A percentile compares a stretch with the other conserved stretches of the same genome.
Conservation (phyloP, 805 yeast genomes). For the Starmera pachycereana region DNA sequence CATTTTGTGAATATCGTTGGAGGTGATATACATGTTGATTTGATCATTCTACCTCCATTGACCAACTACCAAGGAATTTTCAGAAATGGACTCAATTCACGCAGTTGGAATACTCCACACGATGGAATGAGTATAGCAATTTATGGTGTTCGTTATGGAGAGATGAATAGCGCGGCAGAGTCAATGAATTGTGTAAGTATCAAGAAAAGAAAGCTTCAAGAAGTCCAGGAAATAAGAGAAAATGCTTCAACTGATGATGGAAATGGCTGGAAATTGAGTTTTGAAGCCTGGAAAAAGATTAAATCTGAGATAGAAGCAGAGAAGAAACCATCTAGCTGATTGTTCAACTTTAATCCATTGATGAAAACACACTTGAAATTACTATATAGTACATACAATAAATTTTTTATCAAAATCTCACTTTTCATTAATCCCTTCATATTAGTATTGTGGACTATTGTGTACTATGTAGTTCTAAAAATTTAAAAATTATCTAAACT, state of each 20-base stretch:
- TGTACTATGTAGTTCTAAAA: too few relatives aligned
- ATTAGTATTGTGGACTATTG: too few relatives aligned
- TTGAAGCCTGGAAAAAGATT: conserved; percentile 13
- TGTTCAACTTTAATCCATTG: too few relatives aligned
- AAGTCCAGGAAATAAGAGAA: conserved; percentile 6
- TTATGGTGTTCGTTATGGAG: conserved; percentile 27
- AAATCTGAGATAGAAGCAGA: conserved; percentile 8
- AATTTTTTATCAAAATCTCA: too few relatives aligned
- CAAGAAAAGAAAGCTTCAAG: conserved; percentile 15
- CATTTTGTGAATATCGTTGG: conserved; percentile 19
- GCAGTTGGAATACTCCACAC: conserved; percentile 65
- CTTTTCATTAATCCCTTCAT: too few relatives aligned
- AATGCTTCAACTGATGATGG: conserved; percentile 1
- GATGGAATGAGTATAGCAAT: conserved; percentile 73
- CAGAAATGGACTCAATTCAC: conserved; percentile 61
- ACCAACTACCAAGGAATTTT: conserved; percentile 53
- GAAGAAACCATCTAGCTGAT: conserved; percentile 1
- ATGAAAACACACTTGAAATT: too few relatives aligned
- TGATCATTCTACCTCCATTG: conserved; percentile 57
- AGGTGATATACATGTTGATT: conserved; percentile 24
- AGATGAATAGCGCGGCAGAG: conserved; percentile 17
- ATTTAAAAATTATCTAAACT: too few relatives aligned
- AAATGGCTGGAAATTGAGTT: conserved; percentile 10
- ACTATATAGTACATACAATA: too few relatives aligned
- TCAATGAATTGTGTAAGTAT: conserved; percentile 6